Evolutionary conservation across 2,329 filamentous ascomycete species (phyloP).

Genomic region (Dothidotthia symphoricarpi): DNA sequence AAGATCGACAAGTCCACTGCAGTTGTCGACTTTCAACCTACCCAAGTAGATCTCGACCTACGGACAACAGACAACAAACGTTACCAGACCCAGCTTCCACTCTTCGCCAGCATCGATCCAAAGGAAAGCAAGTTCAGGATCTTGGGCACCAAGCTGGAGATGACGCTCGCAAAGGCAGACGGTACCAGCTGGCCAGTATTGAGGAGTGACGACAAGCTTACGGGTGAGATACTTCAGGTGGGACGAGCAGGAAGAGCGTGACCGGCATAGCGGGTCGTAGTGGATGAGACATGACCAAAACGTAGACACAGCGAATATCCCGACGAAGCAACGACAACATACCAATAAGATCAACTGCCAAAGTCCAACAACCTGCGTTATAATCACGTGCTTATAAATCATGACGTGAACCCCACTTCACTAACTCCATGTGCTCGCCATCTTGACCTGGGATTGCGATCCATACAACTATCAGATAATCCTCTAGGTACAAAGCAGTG

Average conservation of each 20-base stretch:
- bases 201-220: conserved; percentile 70
- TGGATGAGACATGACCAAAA: conserved; percentile 1
- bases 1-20: conserved; percentile 86
- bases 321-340: conserved; percentile 4
- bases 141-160: conserved; percentile 84
- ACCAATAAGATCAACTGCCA: no score
- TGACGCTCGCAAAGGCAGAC: conserved; percentile 71
- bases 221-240: conserved; percentile 83
- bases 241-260: conserved; percentile 63
- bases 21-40: conserved; percentile 65
- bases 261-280: background rate
- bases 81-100: conserved; percentile 69
- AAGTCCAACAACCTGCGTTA: no score
- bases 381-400: conserved; percentile 20
- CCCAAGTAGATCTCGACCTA: conserved; percentile 72
- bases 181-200: conserved; percentile 82
- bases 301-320: conserved; percentile 3
- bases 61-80: conserved; percentile 84
- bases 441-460: conserved; percentile 21
- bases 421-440: conserved; percentile 24
- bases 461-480: conserved; percentile 26
- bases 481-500: conserved; percentile 1
- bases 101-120: conserved; percentile 75
- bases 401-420: conserved; percentile 21
- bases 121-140: conserved; percentile 76